phyloP scores from a whole-genome alignment of 2,329 filamentous ascomycete genomes.

The Cytospora mali region DNA sequence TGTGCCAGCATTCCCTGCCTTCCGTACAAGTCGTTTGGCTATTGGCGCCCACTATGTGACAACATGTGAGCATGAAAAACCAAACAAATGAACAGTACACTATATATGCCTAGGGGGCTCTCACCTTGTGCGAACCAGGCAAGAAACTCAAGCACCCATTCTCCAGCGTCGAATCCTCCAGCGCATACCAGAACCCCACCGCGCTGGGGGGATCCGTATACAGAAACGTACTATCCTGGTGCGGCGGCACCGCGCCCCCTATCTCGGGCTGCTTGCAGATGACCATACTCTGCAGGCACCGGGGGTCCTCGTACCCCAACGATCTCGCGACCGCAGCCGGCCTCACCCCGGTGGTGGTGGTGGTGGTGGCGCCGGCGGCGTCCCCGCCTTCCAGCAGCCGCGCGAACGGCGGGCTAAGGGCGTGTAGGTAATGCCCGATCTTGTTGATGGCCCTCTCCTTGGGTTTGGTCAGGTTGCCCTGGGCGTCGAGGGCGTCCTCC shows the following conservation, averaged over 20 bases:
- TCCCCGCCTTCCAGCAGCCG: conserved; percentile 53
- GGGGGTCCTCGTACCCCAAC: conserved; percentile 75
- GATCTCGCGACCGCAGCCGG: conserved; percentile 66
- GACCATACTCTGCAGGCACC: conserved; percentile 89
- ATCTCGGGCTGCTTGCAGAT: conserved; percentile 99
- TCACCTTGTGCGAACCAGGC: conserved; percentile 70
- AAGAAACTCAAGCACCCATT: conserved; percentile 92
- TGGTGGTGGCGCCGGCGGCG: conserved; percentile 27
- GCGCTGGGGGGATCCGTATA: conserved; percentile 88
- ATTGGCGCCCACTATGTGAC: conserved; percentile 62
- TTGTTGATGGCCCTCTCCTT: conserved; percentile 89
- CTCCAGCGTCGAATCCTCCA: conserved; percentile 83
- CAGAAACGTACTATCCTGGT: conserved; percentile 91
- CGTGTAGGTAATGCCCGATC: conserved; percentile 78
- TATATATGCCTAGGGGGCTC: no score
- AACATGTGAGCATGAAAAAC: background rate
- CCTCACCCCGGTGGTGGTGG: no score
- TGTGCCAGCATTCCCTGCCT: conserved; percentile 56
- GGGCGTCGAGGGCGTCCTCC: conserved; percentile 78
- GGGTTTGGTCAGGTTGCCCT: conserved; percentile 70
- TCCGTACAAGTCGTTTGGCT: conserved; percentile 73
- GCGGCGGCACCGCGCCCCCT: conserved; percentile 84
- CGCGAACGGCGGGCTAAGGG: conserved; percentile 67
- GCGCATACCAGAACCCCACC: conserved; percentile 95
- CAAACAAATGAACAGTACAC: no score